These are phyloP conservation scores for Stachybotrys chartarum DNA, from an alignment of 2,329 filamentous ascomycete species.

Conservation along the genomic window DNA sequence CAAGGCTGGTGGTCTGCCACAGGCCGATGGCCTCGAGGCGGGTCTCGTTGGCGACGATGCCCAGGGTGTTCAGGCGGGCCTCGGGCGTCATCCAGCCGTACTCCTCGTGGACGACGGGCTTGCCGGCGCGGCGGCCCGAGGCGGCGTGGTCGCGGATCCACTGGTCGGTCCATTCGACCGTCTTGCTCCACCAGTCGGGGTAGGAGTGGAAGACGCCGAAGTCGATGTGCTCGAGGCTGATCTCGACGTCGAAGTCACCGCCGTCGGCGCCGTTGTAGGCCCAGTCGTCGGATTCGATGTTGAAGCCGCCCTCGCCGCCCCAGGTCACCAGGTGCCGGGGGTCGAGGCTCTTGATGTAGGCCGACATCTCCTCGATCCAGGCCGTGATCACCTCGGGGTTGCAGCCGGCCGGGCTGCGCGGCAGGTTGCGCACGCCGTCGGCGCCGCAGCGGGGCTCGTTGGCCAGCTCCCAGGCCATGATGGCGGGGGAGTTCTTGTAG, in stretches of 20 bases:
- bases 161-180: slow-evolving; percentile 41
- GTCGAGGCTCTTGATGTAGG: slow-evolving; percentile 57
- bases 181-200: slow-evolving; percentile 50
- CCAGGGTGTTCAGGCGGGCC: slow-evolving; percentile 32
- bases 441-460: slow-evolving; percentile 50
- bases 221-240: slow-evolving; percentile 36
- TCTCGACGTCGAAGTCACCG: slow-evolving; percentile 46
- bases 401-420: slow-evolving; percentile 37
- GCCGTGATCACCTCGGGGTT: slow-evolving; percentile 46
- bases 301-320: slow-evolving; percentile 52
- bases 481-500: slow-evolving; percentile 35
- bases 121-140: slow-evolving; percentile 28
- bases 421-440: slow-evolving; percentile 10
- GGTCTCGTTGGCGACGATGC: slow-evolving; percentile 32
- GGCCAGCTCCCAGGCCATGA: slow-evolving; percentile 45
- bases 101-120: slow-evolving; percentile 37
- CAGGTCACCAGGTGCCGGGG: slow-evolving; percentile 53
- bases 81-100: slow-evolving; percentile 41
- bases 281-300: slow-evolving; percentile 33
- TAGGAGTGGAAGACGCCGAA: slow-evolving; percentile 50
- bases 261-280: slow-evolving; percentile 41
- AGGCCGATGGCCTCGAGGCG: slow-evolving; percentile 35
- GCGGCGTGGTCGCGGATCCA: slow-evolving; percentile 49
- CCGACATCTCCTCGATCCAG: slow-evolving; percentile 50
- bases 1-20: slow-evolving; percentile 42